Base-by-base conservation (phyloP, 257 asterid genomes). In the Anisodus tanguticus region DNA sequence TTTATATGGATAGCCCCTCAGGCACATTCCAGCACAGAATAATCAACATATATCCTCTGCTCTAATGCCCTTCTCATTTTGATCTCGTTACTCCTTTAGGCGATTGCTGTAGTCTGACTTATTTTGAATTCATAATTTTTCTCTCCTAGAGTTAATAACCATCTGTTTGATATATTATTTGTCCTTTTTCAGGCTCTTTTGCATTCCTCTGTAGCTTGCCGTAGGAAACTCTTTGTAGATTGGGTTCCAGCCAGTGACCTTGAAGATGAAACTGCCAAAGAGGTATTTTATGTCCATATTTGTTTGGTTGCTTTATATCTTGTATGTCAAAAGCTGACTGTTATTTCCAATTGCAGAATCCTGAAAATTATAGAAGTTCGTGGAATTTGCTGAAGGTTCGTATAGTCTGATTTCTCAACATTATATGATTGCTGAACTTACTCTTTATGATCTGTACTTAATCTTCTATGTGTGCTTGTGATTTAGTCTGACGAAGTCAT, bases 161-260 rank as follows among this genome's bases (percentile, higher is more conserved):
- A 26, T 74, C 81, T 19, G 62, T 49, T 74, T 74, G 4, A 74
- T 74, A 49, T 49, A 74, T 74, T 11, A 12, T 49, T 26, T 49
- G 62, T 87, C 53, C 66, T 85, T 88, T 84, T 88, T 84, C 92
- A 93, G 95, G 95, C 95, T 88, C 97, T 93, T 88, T 85, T 93
- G 91, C 97, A 93, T 88, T 95, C 97, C 82, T 89, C 93, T 74
- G 95, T 93, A 86, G 92, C 93, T 77, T 91, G 93, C 85, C 88
- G 31, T 69, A 89, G 94, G 91, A 91, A 93, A 86, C 90, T 93
- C 79, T 90, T 90, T 87, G 82, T 91, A 83, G 94, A 91, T 83
- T 91, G 95, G 97, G 97, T 93, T 59, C 91, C 95, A n/a, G 94
- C 97, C 72, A 88, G 95, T 88, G 97, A 93, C 88, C 97, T 93